These are phyloP conservation scores for Phytophthora rubi DNA, from an alignment of 352 stramenopile genomes.

Conservation along the genomic window DNA sequence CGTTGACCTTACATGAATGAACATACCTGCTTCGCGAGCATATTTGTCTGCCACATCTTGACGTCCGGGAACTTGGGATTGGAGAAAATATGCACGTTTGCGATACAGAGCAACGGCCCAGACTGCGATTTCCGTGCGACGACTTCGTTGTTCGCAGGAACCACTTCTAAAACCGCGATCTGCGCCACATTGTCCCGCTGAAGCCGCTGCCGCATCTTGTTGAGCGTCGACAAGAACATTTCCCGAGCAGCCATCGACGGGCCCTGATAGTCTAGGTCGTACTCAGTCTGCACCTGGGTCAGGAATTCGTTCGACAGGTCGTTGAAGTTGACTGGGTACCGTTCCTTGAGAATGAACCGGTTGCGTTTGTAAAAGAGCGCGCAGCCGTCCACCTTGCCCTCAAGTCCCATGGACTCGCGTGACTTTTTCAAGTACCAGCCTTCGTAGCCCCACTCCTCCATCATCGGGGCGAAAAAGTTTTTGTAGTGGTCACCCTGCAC, in stretches of 20 bases:
- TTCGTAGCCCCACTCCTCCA: conserved; percentile 96
- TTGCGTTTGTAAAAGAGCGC: conserved; percentile 97
- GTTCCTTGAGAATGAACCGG: conserved; percentile 88
- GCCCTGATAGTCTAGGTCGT: conserved; percentile 76
- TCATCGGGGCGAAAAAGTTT: conserved; percentile 94
- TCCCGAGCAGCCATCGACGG: conserved; percentile 69
- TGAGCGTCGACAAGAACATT: conserved; percentile 53
- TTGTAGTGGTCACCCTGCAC: conserved; percentile 99
- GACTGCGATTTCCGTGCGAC: conserved; percentile 54
- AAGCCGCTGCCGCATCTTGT: conserved; percentile 86
- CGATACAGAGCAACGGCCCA: conserved; percentile 91
- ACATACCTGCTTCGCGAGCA: conserved; percentile 84
- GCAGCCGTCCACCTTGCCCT: conserved; percentile 98
- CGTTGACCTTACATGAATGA: not conserved
- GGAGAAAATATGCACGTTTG: conserved; percentile 99
- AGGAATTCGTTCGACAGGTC: conserved; percentile 87
- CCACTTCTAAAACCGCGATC: conserved; percentile 96
- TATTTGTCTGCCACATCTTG: conserved; percentile 98
- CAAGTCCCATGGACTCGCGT: conserved; percentile 96
- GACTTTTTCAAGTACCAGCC: conserved; percentile 99
- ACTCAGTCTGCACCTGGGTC: conserved; percentile 71
- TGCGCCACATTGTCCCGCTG: conserved; percentile 98
- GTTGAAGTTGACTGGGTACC: conserved; percentile 98
- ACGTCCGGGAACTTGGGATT: conserved; percentile 99
- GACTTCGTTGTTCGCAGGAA: conserved; percentile 79